phyloP scores from a whole-genome alignment of 257 asterid genomes.

The Thymus mandschuricus region DNA sequence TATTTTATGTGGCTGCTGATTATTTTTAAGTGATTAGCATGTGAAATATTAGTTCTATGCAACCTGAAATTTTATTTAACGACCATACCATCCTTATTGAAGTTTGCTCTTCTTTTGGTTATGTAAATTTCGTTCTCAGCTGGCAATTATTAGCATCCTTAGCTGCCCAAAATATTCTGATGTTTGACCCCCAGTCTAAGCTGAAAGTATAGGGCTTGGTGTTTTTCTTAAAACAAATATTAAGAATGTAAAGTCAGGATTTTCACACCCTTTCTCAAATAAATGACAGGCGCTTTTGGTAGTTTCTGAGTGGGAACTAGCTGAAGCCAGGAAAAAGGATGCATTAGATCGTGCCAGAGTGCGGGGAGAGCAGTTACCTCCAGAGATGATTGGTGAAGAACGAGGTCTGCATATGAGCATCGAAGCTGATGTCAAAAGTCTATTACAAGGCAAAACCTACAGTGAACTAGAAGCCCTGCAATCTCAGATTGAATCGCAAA shows the following conservation, averaged over 20 bases:
- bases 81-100: neutral
- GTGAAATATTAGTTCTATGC: slow-evolving; percentile 6
- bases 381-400: slow-evolving; percentile 82
- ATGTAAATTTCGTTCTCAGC: neutral
- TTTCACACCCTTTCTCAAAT: slow-evolving; percentile 5
- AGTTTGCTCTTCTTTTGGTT: slow-evolving; percentile 1
- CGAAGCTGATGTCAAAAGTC: slow-evolving; percentile 80
- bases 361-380: slow-evolving; percentile 83
- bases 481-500: slow-evolving; percentile 78
- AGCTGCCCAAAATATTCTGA: neutral
- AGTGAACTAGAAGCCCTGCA: slow-evolving; percentile 62
- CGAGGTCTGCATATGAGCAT: slow-evolving; percentile 84
- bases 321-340: slow-evolving; percentile 84
- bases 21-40: slow-evolving; percentile 7
- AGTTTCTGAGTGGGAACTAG: slow-evolving; percentile 91
- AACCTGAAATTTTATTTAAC: neutral
- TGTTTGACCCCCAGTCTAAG: slow-evolving; percentile 14
- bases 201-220: neutral
- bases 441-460: slow-evolving; percentile 70
- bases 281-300: slow-evolving; percentile 71
- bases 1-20: slow-evolving; percentile 8
- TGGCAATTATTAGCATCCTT: slow-evolving; percentile 6
- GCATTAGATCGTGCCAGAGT: slow-evolving; percentile 92
- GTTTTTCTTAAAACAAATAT: neutral
- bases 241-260: neutral